phyloP scores from a whole-genome alignment of 2,329 filamentous ascomycete species.

The Rhinocladiella mackenziei region DNA sequence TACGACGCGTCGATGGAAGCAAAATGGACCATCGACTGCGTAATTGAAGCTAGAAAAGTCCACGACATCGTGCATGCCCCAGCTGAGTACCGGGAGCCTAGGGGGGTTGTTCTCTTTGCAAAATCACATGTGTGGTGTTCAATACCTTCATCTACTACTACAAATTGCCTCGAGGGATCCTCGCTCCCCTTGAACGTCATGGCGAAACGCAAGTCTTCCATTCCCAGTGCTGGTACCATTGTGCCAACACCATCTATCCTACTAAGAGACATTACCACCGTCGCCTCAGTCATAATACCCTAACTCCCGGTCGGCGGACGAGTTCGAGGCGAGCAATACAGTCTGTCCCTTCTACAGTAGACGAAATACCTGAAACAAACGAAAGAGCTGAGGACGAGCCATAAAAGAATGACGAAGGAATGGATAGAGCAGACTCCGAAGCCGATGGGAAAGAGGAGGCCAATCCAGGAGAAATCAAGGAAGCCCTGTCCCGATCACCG shows the following conservation, averaged over 20 bases:
- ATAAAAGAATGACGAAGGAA: conserved; percentile 27
- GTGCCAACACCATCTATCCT: not conserved
- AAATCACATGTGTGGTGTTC: no score
- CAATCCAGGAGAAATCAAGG: conserved; percentile 56
- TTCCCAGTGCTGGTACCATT: not conserved
- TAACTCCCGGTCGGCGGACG: conserved; percentile 22
- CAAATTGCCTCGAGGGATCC: no score
- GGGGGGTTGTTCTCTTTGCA: no score
- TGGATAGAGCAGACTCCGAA: conserved; percentile 47
- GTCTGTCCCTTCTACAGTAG: conserved; percentile 22
- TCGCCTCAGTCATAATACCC: conserved; percentile 17
- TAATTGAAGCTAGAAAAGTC: conserved; percentile 11
- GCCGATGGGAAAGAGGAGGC: conserved; percentile 48
- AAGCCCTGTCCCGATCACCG: conserved; percentile 61
- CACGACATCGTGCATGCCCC: conserved; percentile 16
- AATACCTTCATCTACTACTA: no score
- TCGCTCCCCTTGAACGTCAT: conserved; percentile 11
- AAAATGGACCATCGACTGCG: not conserved
- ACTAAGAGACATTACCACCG: conserved; percentile 2
- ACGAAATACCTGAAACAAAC: conserved; percentile 32
- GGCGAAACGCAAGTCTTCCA: conserved; percentile 27
- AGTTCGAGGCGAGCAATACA: conserved; percentile 26
- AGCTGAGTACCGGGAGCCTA: no score
- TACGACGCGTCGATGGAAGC: conserved; percentile 8
- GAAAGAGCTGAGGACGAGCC: conserved; percentile 29